phyloP scores from a whole-genome alignment of 768 basidiomycete species.

The Pleurotus platypus region DNA sequence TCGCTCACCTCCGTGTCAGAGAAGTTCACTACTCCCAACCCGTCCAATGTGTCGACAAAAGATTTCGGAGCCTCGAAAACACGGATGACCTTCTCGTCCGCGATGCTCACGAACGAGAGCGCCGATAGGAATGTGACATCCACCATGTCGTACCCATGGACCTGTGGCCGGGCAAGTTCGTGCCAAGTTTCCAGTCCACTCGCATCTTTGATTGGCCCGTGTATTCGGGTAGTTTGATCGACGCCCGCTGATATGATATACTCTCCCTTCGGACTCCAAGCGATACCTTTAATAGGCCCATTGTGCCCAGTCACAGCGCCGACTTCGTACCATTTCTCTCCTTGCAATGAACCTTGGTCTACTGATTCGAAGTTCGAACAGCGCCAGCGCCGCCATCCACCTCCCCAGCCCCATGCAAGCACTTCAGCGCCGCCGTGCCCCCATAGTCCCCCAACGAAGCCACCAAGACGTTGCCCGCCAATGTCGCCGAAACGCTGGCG shows the following conservation, averaged over 20 bases:
- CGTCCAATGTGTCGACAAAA: slow-evolving; percentile 66
- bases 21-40: slow-evolving; percentile 44
- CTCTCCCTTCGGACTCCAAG: slow-evolving; percentile 85
- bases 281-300: slow-evolving; percentile 72
- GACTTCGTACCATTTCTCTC: slow-evolving; percentile 67
- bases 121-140: slow-evolving; percentile 73
- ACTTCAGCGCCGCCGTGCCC: slow-evolving; percentile 55
- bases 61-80: slow-evolving; percentile 88
- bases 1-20: slow-evolving; percentile 45
- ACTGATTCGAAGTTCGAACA: slow-evolving; percentile 21
- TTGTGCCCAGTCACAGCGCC: slow-evolving; percentile 86
- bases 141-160: slow-evolving; percentile 94
- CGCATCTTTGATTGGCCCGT: slow-evolving; percentile 41
- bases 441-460: slow-evolving; percentile 93
- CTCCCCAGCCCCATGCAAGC: slow-evolving; percentile 90
- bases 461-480: slow-evolving; percentile 85
- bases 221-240: slow-evolving; percentile 91
- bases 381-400: slow-evolving; percentile 89
- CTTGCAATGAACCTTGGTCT: slow-evolving; percentile 14
- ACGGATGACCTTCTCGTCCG: slow-evolving; percentile 94
- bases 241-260: slow-evolving; percentile 86
- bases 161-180: slow-evolving; percentile 89
- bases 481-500: slow-evolving; percentile 91
- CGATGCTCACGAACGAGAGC: slow-evolving; percentile 82
- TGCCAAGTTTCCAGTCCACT: slow-evolving; percentile 50